Percentiles rank a stretch among this genome's conserved stretches.
Evolutionary conservation across 2,329 filamentous ascomycete genomes (phyloP).

Genomic region (Microdochium trichocladiopsis): DNA sequence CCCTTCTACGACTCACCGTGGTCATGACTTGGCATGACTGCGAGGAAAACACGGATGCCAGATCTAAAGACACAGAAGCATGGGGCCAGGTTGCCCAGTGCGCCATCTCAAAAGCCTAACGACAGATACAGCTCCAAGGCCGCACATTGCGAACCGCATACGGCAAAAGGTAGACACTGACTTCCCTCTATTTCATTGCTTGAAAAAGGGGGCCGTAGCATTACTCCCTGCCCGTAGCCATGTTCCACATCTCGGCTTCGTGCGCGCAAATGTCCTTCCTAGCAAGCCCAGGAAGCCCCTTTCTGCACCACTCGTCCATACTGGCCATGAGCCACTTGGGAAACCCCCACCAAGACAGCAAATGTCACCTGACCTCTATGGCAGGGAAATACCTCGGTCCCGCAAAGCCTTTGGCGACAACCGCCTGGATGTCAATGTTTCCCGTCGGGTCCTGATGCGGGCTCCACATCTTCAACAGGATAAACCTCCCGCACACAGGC

Average conservation of each 20-base stretch:
- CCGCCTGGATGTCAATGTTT: conserved; percentile 87
- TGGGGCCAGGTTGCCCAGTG: no score
- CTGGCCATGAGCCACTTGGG: no score
- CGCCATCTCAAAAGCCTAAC: no score
- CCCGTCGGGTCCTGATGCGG: conserved; percentile 54
- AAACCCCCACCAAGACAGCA: no score
- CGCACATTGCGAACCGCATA: no score
- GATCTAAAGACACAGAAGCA: no score
- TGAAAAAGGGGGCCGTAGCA: not conserved
- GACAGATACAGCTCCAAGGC: no score
- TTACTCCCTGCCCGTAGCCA: not conserved
- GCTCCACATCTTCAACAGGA: conserved; percentile 87
- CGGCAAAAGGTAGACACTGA: not conserved
- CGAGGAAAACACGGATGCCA: no score
- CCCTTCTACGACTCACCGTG: no score
- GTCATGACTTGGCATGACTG: no score
- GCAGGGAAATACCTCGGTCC: conserved; percentile 80
- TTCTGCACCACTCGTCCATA: no score
- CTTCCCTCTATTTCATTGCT: not conserved
- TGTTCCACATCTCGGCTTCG: not conserved
- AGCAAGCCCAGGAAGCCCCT: no score
- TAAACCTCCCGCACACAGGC: conserved; percentile 72
- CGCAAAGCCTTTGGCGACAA: conserved; percentile 76
- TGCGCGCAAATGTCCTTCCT: not conserved
- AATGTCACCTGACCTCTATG: conserved; percentile 49